Percentiles rank a stretch among this genome's conserved stretches.
phyloP scores from a whole-genome alignment of 352 stramenopile species.

The Peronosclerospora sorghi region DNA sequence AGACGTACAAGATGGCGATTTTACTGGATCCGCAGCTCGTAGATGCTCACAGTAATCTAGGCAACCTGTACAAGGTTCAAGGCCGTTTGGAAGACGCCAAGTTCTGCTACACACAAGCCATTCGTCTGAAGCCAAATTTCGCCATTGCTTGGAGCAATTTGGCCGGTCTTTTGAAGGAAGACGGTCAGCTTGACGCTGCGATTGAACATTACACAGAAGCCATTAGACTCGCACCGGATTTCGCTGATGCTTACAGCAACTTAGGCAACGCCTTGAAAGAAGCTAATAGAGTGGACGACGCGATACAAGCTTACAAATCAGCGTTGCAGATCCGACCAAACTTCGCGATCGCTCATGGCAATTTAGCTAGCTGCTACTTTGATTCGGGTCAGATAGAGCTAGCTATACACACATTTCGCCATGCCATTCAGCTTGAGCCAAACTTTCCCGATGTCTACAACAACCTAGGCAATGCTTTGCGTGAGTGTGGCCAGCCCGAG shows the following conservation, averaged over 20 bases:
- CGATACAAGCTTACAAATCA: conserved; percentile 77
- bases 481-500: conserved; percentile 74
- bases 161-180: conserved; percentile 86
- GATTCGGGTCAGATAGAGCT: conserved; percentile 75
- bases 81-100: conserved; percentile 80
- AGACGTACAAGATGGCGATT: conserved; percentile 92
- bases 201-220: conserved; percentile 83
- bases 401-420: conserved; percentile 81
- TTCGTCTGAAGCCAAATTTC: conserved; percentile 83
- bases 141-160: conserved; percentile 90
- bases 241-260: conserved; percentile 82
- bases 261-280: conserved; percentile 81
- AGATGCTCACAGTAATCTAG: conserved; percentile 91
- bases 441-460: conserved; percentile 92
- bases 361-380: conserved; percentile 87
- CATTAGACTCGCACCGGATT: conserved; percentile 70
- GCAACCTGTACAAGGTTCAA: conserved; percentile 88
- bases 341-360: conserved; percentile 88
- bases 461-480: conserved; percentile 88
- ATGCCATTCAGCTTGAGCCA: conserved; percentile 87
- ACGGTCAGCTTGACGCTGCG: conserved; percentile 63
- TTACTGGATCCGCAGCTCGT: conserved; percentile 82
- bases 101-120: conserved; percentile 84
- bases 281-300: conserved; percentile 47
- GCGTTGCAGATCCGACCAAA: conserved; percentile 78